Conservation (phyloP, 163 green algal genomes). For the Picocystis sp. region DNA sequence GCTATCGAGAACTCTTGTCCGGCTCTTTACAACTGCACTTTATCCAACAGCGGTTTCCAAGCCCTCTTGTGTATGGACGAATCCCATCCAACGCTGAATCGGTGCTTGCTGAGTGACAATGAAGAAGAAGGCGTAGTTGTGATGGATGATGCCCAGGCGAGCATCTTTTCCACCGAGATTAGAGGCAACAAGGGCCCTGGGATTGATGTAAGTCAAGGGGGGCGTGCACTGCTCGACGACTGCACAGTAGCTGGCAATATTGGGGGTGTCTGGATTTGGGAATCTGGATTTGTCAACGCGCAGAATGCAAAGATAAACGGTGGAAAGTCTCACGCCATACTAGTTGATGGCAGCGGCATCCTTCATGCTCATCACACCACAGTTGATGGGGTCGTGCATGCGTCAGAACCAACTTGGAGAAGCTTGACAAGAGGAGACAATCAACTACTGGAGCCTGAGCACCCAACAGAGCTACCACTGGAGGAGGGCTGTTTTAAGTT, state of each 20-base stretch:
- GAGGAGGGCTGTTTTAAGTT: conserved; percentile 28
- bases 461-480: conserved; percentile 13
- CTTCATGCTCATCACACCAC: conserved; percentile 6
- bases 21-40: conserved; percentile 22
- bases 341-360: conserved; percentile 14
- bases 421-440: conserved; percentile 13
- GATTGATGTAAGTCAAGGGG: conserved; percentile 28
- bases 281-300: conserved; percentile 11
- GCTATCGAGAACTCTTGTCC: conserved; percentile 13
- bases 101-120: conserved; percentile 14
- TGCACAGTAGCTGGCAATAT: conserved; percentile 19
- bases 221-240: background rate
- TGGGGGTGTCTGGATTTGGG: conserved; percentile 39
- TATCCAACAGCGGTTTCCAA: conserved; percentile 25
- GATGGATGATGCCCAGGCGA: conserved; percentile 18
- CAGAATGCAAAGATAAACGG: conserved; percentile 11
- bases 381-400: conserved; percentile 7
- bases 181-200: conserved; percentile 30
- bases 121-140: conserved; percentile 33
- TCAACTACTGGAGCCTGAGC: conserved; percentile 7
- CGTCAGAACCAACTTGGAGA: background rate
- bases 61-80: background rate
- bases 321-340: conserved; percentile 21
- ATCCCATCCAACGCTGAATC: conserved; percentile 3
- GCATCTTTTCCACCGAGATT: conserved; percentile 20